Evolutionary conservation across 2,329 filamentous ascomycete genomes (phyloP).

Genomic region (Phaeosphaeriaceae sp.): DNA sequence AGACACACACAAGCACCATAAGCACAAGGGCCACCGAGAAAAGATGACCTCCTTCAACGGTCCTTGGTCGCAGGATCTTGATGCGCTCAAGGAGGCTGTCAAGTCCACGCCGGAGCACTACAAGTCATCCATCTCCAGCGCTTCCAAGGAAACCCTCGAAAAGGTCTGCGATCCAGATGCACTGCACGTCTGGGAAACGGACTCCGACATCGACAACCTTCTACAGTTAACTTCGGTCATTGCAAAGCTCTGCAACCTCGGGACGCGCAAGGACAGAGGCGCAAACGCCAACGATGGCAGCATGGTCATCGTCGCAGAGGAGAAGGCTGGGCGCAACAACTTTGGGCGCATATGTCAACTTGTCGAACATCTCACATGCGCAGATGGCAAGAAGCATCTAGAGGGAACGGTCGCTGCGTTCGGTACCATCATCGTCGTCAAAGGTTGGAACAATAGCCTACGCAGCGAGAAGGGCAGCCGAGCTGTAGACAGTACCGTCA

Average conservation of each 20-base stretch:
- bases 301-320: conserved; percentile 41
- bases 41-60: conserved; percentile 31
- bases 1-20: background rate
- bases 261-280: conserved; percentile 18
- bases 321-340: conserved; percentile 19
- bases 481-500: conserved; percentile 22
- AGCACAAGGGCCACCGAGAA: conserved; percentile 10
- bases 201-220: conserved; percentile 40
- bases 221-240: conserved; percentile 41
- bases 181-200: conserved; percentile 44
- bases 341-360: conserved; percentile 37
- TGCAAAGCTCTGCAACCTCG: conserved; percentile 35
- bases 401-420: conserved; percentile 31
- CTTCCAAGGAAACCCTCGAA: conserved; percentile 27
- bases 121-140: conserved; percentile 27
- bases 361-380: conserved; percentile 32
- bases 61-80: conserved; percentile 34
- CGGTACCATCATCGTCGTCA: conserved; percentile 36
- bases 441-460: conserved; percentile 31
- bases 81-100: conserved; percentile 31
- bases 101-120: conserved; percentile 32
- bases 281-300: conserved; percentile 21
- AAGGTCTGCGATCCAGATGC: conserved; percentile 29
- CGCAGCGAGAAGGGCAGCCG: conserved; percentile 11
- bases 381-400: conserved; percentile 31